Percentiles rank a stretch among this genome's conserved stretches.
Conservation (phyloP, 495 filamentous ascomycete genomes). For the Platismatia glauca region DNA sequence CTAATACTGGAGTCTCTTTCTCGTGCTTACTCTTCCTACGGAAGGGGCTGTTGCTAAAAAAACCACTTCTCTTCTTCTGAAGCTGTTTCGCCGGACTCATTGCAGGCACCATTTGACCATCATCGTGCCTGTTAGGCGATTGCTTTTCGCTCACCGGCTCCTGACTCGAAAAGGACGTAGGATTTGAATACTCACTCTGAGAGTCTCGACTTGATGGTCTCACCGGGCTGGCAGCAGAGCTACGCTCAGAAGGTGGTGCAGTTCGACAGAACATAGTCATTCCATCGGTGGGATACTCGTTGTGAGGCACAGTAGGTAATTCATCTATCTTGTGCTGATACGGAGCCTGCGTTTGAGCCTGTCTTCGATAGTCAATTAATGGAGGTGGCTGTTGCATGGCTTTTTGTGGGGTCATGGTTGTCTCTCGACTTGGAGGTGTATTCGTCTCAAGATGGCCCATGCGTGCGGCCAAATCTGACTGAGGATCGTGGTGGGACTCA, state of each 20-base stretch:
- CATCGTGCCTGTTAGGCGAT: slow-evolving; percentile 59
- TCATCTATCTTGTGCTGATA: slow-evolving; percentile 53
- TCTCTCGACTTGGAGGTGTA: slow-evolving; percentile 44
- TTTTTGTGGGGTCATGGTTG: slow-evolving; percentile 48
- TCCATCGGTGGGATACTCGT: slow-evolving; percentile 89
- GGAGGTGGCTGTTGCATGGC: slow-evolving; percentile 38
- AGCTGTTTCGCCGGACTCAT: slow-evolving; percentile 54
- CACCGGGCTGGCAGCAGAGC: slow-evolving; percentile 61
- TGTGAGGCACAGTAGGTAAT: slow-evolving; percentile 69
- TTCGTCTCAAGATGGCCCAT: slow-evolving; percentile 47
- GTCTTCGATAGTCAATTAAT: slow-evolving; percentile 35
- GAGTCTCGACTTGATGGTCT: slow-evolving; percentile 83
- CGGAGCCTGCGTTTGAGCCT: slow-evolving; percentile 28
- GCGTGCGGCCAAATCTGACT: slow-evolving; percentile 56
- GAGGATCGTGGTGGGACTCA: slow-evolving; percentile 80
- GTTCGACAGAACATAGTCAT: slow-evolving; percentile 98
- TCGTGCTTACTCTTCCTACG: slow-evolving; percentile 82
- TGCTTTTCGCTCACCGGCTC: slow-evolving; percentile 57
- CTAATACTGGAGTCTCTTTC: slow-evolving; percentile 47
- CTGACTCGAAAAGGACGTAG: slow-evolving; percentile 82
- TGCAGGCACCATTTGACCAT: slow-evolving; percentile 37
- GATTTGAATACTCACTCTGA: slow-evolving; percentile 83
- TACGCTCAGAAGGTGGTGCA: slow-evolving; percentile 74
- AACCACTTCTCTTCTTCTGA: slow-evolving; percentile 80
- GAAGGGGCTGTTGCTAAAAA: slow-evolving; percentile 95